Evolutionary conservation across 257 asterid genomes (phyloP).

Genomic region (Mentha longifolia): DNA sequence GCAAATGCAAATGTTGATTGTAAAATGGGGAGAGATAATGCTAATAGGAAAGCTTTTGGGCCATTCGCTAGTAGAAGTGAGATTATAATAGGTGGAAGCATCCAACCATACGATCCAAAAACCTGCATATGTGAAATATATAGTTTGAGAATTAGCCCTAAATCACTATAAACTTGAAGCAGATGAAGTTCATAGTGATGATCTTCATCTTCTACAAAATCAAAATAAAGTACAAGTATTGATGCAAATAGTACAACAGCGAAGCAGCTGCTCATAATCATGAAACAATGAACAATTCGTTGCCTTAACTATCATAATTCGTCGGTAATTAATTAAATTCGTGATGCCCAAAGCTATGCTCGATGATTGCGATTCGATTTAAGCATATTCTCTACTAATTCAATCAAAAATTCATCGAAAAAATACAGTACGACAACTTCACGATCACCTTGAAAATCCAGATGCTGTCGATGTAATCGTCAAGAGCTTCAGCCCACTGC

Average conservation of each 20-base stretch:
- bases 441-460: conserved; percentile 79
- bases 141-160: no score
- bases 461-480: conserved; percentile 74
- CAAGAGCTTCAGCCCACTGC: conserved; percentile 54
- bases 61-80: conserved; percentile 66
- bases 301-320: background rate
- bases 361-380: background rate
- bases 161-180: no score
- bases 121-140: conserved; percentile 52
- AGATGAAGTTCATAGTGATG: no score
- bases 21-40: conserved; percentile 67
- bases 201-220: background rate
- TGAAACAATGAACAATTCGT: background rate
- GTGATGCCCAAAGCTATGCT: no score
- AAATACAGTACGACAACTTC: background rate
- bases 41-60: conserved; percentile 79
- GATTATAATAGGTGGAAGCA: conserved; percentile 55
- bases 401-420: background rate
- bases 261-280: no score
- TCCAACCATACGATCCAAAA: conserved; percentile 70
- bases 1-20: conserved; percentile 76
- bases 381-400: background rate
- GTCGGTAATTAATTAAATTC: background rate
- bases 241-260: no score
- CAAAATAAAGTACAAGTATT: no score